These are phyloP conservation scores for Byssothecium circinans DNA, from an alignment of 2,329 filamentous ascomycete species.

Conservation along the genomic window DNA sequence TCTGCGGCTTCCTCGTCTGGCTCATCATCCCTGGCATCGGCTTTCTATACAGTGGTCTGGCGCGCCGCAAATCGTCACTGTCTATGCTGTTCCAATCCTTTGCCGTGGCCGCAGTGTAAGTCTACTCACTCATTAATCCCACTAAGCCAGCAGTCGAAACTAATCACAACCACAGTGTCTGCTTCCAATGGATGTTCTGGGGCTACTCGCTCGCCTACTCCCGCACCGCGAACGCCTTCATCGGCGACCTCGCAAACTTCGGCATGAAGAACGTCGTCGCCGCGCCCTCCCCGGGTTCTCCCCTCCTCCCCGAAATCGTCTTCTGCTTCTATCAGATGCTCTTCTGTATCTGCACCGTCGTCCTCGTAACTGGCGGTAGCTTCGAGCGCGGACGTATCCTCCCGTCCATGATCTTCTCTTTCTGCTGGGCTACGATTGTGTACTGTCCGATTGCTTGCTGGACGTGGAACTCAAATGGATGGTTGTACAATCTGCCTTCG, in stretches of 20 bases:
- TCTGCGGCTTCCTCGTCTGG: constrained; percentile 65
- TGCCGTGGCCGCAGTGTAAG: constrained; percentile 57
- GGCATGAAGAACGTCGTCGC: constrained; percentile 63
- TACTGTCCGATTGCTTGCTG: constrained; percentile 67
- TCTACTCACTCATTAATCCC: neutral
- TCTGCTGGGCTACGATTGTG: constrained; percentile 66
- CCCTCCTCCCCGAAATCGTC: constrained; percentile 63
- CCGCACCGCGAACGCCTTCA: constrained; percentile 62
- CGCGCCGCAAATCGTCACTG: constrained; percentile 63
- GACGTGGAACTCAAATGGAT: constrained; percentile 69
- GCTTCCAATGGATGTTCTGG: constrained; percentile 67
- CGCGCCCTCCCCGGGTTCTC: constrained; percentile 61
- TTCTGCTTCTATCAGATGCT: constrained; percentile 68
- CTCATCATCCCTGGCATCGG: constrained; percentile 69
- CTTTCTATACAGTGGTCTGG: constrained; percentile 65
- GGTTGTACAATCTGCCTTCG: constrained; percentile 63
- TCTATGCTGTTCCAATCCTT: constrained; percentile 65
- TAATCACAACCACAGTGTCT: constrained; percentile 36
- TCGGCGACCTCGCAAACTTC: constrained; percentile 64
- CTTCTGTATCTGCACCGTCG: constrained; percentile 63
- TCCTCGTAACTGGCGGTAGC: constrained; percentile 66
- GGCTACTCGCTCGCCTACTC: constrained; percentile 66
- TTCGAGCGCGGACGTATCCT: constrained; percentile 67
- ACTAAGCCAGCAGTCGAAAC: constrained; percentile 1
- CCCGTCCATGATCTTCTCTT: constrained; percentile 64